A percentile compares a stretch with the other conserved stretches of the same genome.
Conservation (phyloP, 805 yeast genomes). For the Naumovozyma baii region DNA sequence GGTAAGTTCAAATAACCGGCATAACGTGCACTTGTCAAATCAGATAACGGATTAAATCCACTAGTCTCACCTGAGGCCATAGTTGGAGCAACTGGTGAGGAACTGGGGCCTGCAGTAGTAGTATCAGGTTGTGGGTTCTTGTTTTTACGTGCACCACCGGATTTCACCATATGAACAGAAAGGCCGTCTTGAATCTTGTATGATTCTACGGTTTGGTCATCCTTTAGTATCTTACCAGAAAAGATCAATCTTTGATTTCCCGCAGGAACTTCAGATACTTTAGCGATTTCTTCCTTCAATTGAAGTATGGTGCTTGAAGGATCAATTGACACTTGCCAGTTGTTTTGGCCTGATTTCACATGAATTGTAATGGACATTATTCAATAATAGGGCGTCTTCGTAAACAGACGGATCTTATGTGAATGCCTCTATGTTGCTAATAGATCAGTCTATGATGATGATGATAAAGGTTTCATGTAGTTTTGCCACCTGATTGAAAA, state of each 20-base stretch:
- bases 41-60: conserved; percentile 83
- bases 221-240: conserved; percentile 89
- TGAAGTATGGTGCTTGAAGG: conserved; percentile 50
- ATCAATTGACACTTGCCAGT: conserved; percentile 54
- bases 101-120: conserved; percentile 13
- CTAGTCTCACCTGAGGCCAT: conserved; percentile 77
- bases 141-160: conserved; percentile 40
- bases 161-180: conserved; percentile 81
- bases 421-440: too few relatives aligned
- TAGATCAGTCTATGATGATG: too few relatives aligned
- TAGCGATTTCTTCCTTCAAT: conserved; percentile 56
- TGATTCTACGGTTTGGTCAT: conserved; percentile 57
- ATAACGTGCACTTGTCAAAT: conserved; percentile 87
- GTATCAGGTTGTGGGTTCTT: conserved; percentile 18
- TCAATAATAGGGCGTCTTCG: too few relatives aligned
- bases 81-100: conserved; percentile 46
- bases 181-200: conserved; percentile 83
- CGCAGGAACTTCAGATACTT: conserved; percentile 54
- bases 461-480: too few relatives aligned
- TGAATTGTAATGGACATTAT: conserved; percentile 24
- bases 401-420: too few relatives aligned
- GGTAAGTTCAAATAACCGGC: conserved; percentile 86
- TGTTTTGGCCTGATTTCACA: conserved; percentile 59
- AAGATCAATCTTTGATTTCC: conserved; percentile 83
- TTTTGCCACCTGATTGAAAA: too few relatives aligned